Conservation (phyloP, 1,139 yeast genomes). For the Pichia sp. region DNA sequence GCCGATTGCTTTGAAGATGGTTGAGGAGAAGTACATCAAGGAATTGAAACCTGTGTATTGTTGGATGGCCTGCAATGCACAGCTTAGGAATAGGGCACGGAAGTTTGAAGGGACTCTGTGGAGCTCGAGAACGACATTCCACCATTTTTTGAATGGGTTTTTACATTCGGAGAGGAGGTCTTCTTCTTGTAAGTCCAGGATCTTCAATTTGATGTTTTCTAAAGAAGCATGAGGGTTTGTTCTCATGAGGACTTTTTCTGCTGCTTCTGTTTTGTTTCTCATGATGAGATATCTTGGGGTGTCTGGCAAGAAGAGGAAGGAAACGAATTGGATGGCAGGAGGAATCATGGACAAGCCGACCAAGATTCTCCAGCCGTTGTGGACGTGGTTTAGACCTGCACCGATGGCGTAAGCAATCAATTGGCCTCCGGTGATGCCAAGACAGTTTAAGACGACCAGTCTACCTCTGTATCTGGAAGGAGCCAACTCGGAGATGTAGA, state of each 20-base stretch:
- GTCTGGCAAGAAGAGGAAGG: constrained; percentile 86
- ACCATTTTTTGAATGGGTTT: constrained; percentile 48
- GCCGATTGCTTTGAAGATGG: constrained; percentile 85
- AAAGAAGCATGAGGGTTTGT: constrained; percentile 56
- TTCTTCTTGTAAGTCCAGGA: constrained; percentile 52
- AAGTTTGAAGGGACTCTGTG: constrained; percentile 77
- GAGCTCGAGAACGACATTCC: constrained; percentile 62
- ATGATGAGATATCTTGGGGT: constrained; percentile 87
- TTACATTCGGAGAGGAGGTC: constrained; percentile 46
- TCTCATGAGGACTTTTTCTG: constrained; percentile 57
- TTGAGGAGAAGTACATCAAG: constrained; percentile 87
- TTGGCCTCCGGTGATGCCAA: constrained; percentile 87
- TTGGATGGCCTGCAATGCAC: constrained; percentile 92
- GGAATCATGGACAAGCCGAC: constrained; percentile 91
- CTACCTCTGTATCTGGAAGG: constrained; percentile 92
- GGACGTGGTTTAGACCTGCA: constrained; percentile 71
- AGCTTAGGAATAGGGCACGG: constrained; percentile 81
- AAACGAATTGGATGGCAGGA: constrained; percentile 67
- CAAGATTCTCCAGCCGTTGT: constrained; percentile 88
- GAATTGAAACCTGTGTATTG: constrained; percentile 96
- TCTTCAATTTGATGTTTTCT: constrained; percentile 52
- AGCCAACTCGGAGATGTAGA: constrained; percentile 86
- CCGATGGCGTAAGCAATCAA: constrained; percentile 88
- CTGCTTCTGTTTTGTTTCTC: constrained; percentile 59
- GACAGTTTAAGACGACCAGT: constrained; percentile 60